These are phyloP conservation scores for Pythium brassicae DNA, from an alignment of 352 stramenopile species.

Conservation along the genomic window DNA sequence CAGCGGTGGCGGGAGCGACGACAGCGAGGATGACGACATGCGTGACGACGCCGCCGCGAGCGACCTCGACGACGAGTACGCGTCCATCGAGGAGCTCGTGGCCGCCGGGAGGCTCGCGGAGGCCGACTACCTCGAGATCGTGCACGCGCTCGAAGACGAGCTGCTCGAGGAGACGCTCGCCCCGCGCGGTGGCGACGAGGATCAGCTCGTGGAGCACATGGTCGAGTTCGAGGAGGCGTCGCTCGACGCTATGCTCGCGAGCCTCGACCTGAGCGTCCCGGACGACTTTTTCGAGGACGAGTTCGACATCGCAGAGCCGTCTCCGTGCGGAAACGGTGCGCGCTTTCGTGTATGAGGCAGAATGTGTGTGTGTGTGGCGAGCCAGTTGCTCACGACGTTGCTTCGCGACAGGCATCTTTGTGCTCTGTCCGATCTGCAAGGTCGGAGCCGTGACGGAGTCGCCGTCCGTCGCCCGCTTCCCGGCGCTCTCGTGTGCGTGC, in stretches of 20 bases:
- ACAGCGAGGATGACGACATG: conserved; percentile 7
- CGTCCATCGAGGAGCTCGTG: conserved; percentile 66
- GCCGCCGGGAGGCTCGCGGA: conserved; percentile 49
- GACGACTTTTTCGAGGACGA: conserved; percentile 14
- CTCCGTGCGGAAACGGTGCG: conserved; percentile 9
- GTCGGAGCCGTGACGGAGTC: conserved; percentile 26
- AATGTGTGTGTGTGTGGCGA: background rate
- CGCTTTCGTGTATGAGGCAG: background rate
- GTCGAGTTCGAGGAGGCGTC: conserved; percentile 66
- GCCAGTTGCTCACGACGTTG: too few relatives aligned
- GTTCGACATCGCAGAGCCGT: background rate
- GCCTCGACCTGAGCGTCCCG: conserved; percentile 43
- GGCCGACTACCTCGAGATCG: conserved; percentile 70
- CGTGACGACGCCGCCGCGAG: background rate
- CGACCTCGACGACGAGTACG: conserved; percentile 9
- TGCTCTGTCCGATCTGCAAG: conserved; percentile 58
- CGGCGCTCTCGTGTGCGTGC: conserved; percentile 37
- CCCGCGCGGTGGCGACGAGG: conserved; percentile 25
- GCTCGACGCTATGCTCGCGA: conserved; percentile 62
- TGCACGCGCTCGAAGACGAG: conserved; percentile 68
- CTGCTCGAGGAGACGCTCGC: conserved; percentile 47
- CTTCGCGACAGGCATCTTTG: conserved; percentile 11
- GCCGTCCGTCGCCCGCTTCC: conserved; percentile 1
- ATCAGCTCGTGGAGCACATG: conserved; percentile 47
- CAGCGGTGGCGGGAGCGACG: background rate